Base-by-base conservation (phyloP, 75 land plant species). In the Pinus taeda region DNA sequence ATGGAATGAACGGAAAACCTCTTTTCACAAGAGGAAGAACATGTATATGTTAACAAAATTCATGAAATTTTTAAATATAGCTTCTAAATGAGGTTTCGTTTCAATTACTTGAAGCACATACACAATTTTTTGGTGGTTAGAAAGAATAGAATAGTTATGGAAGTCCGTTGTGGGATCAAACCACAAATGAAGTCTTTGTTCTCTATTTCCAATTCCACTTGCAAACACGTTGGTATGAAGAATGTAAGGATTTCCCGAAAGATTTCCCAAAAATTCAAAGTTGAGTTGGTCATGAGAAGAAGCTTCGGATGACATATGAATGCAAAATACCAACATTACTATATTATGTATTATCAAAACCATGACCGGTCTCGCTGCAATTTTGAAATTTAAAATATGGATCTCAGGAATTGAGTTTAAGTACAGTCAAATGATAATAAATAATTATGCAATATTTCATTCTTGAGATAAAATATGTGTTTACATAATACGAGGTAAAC, bases 1-100 rank as follows among this genome's bases (percentile, higher is more conserved):
- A 74, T 82, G 11, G 81, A 73, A 71, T 93, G 93, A 60, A 93
- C 91, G 5, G 21, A 80, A 49, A 86, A 86, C 62, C 93, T 91
- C 86, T 33, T 33, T 71, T 77, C 5, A 60, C 53, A 76, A 36
- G 1, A 73, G 6, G 29, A 5, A 1, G 6, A 29, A 30, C 3
- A 55, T 22, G 60, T 73, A 56, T 17, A 8, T 2, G n/a, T 57
- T 13, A 7, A 57, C n/a, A 62, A 3, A 6, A 18, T 39, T 20
- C 5, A 17, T 29, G 9, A 13, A 59, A 58, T 15, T 36, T 29
- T 0, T 66, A 18, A 59, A 76, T 33, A 76, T 0, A 45, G 8
- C 8, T 33, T 33, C 33, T 33, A 33, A 33, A 33, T 33, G 33
- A 33, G 33, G 33, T 33, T 33, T 1, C 1, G 1, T 33, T 33